These are phyloP conservation scores for Fusarium sarcochroum DNA, from an alignment of 2,329 filamentous ascomycete genomes.

Conservation along the genomic window DNA sequence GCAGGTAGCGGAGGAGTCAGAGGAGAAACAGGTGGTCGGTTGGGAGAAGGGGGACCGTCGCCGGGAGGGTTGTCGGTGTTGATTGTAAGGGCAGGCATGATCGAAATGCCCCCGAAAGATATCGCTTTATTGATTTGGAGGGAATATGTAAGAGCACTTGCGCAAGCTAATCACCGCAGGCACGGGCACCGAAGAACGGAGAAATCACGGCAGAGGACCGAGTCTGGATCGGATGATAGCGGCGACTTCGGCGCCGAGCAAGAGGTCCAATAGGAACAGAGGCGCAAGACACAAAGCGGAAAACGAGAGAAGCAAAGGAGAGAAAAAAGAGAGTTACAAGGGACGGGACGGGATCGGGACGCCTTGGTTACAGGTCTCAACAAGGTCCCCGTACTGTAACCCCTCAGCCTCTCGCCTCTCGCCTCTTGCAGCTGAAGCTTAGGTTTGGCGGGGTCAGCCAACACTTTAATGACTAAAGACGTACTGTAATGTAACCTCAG, in stretches of 20 bases:
- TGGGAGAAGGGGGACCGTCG: constrained; percentile 60
- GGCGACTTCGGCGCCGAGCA: constrained; percentile 3
- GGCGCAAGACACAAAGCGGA: constrained; percentile 4
- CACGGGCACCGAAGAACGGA: constrained; percentile 34
- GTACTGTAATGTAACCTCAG: constrained; percentile 12
- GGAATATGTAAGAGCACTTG: constrained; percentile 13
- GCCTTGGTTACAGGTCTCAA: constrained; percentile 18
- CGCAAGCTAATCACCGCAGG: constrained; percentile 13
- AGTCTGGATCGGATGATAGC: constrained; percentile 11
- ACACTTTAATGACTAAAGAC: not conserved
- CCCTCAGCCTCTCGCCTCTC: constrained; percentile 1
- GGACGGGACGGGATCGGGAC: constrained; percentile 2
- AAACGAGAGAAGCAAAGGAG: constrained; percentile 2
- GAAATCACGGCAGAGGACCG: constrained; percentile 19
- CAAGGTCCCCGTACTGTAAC: not conserved
- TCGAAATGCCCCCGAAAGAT: constrained; percentile 22
- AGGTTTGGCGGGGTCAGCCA: constrained; percentile 18
- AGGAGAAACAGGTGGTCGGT: constrained; percentile 66
- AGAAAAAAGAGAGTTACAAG: constrained; percentile 2
- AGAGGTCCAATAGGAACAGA: constrained; percentile 19
- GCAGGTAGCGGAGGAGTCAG: constrained; percentile 66
- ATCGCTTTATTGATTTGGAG: constrained; percentile 18
- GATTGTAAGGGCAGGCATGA: constrained; percentile 53
- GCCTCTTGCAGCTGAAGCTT: constrained; percentile 12
- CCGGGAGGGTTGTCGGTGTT: constrained; percentile 47